These are phyloP conservation scores for Monosporozyma solicola DNA, from an alignment of 805 yeast species.

Conservation along the genomic window DNA sequence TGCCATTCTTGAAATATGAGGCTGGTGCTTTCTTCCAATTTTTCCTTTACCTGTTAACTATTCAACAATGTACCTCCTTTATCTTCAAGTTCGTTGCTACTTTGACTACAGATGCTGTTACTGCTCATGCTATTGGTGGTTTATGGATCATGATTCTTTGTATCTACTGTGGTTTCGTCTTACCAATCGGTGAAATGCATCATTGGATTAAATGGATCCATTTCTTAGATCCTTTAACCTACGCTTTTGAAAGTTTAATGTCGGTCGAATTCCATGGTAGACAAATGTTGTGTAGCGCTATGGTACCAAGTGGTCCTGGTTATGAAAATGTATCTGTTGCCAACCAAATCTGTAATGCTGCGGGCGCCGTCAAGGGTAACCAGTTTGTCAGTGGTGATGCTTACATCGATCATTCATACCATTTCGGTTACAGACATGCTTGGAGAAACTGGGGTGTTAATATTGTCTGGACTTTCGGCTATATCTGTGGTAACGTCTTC, in stretches of 20 bases:
- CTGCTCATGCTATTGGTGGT: slow-evolving; percentile 51
- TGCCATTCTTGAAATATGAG: slow-evolving; percentile 41
- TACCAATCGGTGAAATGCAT: slow-evolving; percentile 38
- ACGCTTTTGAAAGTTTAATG: slow-evolving; percentile 46
- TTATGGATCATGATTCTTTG: slow-evolving; percentile 46
- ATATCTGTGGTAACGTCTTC: slow-evolving; percentile 28
- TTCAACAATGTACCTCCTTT: slow-evolving; percentile 45
- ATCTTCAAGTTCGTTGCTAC: slow-evolving; percentile 48
- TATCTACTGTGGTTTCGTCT: slow-evolving; percentile 49
- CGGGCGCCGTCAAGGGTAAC: slow-evolving; percentile 42
- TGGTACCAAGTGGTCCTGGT: slow-evolving; percentile 49
- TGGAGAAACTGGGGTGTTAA: slow-evolving; percentile 60
- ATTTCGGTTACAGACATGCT: slow-evolving; percentile 37
- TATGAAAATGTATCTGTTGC: slow-evolving; percentile 35
- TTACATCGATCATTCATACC: slow-evolving; percentile 34
- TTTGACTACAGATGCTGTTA: slow-evolving; percentile 42
- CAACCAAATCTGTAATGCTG: slow-evolving; percentile 43
- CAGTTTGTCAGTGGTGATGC: slow-evolving; percentile 43
- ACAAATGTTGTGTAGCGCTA: slow-evolving; percentile 40
- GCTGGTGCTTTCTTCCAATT: slow-evolving; percentile 50
- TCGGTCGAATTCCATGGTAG: slow-evolving; percentile 49
- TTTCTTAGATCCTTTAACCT: slow-evolving; percentile 40
- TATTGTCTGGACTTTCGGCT: slow-evolving; percentile 38
- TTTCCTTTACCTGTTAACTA: slow-evolving; percentile 36
- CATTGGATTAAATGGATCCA: slow-evolving; percentile 57